phyloP scores from a whole-genome alignment of 2,329 filamentous ascomycete species.

The Xylariales sp. region DNA sequence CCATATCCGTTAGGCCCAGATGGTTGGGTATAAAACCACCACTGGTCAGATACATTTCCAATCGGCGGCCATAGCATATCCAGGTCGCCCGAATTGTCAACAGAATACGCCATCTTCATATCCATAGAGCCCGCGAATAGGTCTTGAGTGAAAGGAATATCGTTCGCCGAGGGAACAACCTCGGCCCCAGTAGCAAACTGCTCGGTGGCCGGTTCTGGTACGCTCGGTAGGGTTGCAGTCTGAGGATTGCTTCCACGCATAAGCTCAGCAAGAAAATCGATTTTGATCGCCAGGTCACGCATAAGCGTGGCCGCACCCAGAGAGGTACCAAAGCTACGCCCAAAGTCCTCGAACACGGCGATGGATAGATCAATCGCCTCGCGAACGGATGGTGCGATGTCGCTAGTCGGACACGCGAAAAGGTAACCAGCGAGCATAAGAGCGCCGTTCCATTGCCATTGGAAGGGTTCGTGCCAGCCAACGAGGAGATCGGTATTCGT shows the following conservation, averaged over 20 bases:
- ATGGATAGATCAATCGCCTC: slow-evolving; percentile 38
- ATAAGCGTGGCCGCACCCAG: slow-evolving; percentile 41
- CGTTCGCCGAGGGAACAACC: slow-evolving; percentile 21
- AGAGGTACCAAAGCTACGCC: slow-evolving; percentile 39
- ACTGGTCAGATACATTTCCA: slow-evolving; percentile 38
- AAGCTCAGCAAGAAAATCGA: slow-evolving; percentile 41
- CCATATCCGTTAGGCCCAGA: slow-evolving; percentile 14
- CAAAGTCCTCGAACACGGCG: slow-evolving; percentile 42
- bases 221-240: slow-evolving; percentile 5
- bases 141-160: slow-evolving; percentile 32
- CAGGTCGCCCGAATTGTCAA: slow-evolving; percentile 40
- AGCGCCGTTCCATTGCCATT: slow-evolving; percentile 57
- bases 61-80: slow-evolving; percentile 43
- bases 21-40: slow-evolving; percentile 35
- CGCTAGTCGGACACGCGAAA: slow-evolving; percentile 40
- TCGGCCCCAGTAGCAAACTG: slow-evolving; percentile 11
- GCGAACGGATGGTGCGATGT: slow-evolving; percentile 36
- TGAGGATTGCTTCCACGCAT: slow-evolving; percentile 29
- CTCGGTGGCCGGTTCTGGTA: slow-evolving; percentile 8
- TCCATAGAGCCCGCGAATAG: slow-evolving; percentile 37
- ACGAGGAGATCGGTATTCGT: slow-evolving; percentile 49
- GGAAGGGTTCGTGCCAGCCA: slow-evolving; percentile 55
- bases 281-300: slow-evolving; percentile 41
- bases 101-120: slow-evolving; percentile 42
- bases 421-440: slow-evolving; percentile 42